A percentile compares a stretch with the other conserved stretches of the same genome.
phyloP scores from a whole-genome alignment of 306 rosid species.

The Carpinus fangiana region DNA sequence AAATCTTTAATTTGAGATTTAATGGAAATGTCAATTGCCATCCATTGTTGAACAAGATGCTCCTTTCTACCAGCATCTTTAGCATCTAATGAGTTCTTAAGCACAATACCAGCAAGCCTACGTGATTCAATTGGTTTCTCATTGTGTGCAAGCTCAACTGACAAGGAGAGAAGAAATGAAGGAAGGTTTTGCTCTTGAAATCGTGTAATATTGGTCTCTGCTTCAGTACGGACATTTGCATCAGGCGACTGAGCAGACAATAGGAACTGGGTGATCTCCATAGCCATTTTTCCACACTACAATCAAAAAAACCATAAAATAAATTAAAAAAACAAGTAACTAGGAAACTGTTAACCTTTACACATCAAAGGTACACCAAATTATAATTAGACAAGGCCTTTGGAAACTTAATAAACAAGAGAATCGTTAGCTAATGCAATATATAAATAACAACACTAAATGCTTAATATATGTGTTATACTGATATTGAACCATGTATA shows the following conservation, averaged over 20 bases:
- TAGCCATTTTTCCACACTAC: slow-evolving; percentile 30
- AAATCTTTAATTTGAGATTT: slow-evolving; percentile 38
- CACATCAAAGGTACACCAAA: background rate
- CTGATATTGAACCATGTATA: background rate
- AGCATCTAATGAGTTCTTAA: slow-evolving; percentile 44
- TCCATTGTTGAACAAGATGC: slow-evolving; percentile 35
- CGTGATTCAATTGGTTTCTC: slow-evolving; percentile 44
- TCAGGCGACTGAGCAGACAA: slow-evolving; percentile 45
- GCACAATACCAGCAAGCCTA: slow-evolving; percentile 37
- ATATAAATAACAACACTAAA: background rate
- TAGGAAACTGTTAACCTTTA: background rate
- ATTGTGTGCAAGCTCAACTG: slow-evolving; percentile 33
- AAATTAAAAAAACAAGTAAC: background rate
- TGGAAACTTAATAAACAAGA: background rate
- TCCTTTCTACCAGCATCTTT: slow-evolving; percentile 42
- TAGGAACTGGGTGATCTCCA: slow-evolving; percentile 38
- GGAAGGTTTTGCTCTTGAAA: slow-evolving; percentile 43
- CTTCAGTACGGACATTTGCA: slow-evolving; percentile 35
- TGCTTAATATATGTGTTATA: background rate
- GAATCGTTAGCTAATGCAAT: background rate
- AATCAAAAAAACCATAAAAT: background rate
- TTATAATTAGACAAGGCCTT: background rate
- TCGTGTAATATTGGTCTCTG: slow-evolving; percentile 34
- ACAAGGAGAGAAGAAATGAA: slow-evolving; percentile 33
- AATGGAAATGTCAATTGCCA: slow-evolving; percentile 32